Percentiles rank a stretch among this genome's conserved stretches.
These are phyloP conservation scores for Porphyridium purpureum DNA, from an alignment of 23 red algal species.

Conservation along the genomic window DNA sequence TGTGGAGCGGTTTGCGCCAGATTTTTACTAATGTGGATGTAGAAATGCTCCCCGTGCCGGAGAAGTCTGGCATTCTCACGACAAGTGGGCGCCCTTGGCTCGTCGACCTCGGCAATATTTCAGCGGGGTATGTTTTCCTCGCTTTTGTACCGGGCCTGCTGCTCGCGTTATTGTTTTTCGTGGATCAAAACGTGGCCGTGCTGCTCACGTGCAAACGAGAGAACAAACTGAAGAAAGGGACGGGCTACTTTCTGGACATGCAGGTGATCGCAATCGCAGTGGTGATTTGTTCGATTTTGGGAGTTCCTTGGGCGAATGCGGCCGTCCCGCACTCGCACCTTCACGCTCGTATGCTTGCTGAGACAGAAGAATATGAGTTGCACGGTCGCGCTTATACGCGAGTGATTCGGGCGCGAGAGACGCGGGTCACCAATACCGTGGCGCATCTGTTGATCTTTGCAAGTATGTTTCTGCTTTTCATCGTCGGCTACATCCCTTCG, in stretches of 20 bases:
- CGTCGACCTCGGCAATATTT: slow-evolving; percentile 43
- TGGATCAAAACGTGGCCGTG: slow-evolving; percentile 93
- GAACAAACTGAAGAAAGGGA: slow-evolving; percentile 81
- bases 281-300: slow-evolving; percentile 63
- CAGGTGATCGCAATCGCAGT: slow-evolving; percentile 48
- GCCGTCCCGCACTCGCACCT: slow-evolving; percentile 89
- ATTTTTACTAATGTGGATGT: slow-evolving; percentile 39
- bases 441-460: slow-evolving; percentile 54
- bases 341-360: slow-evolving; percentile 71
- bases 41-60: slow-evolving; percentile 28
- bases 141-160: slow-evolving; percentile 63
- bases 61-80: slow-evolving; percentile 46
- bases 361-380: slow-evolving; percentile 70
- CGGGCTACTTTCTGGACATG: slow-evolving; percentile 73
- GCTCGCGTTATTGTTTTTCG: slow-evolving; percentile 61
- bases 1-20: slow-evolving; percentile 41
- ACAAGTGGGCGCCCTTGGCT: slow-evolving; percentile 66
- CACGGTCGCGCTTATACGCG: slow-evolving; percentile 44
- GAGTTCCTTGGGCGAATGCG: slow-evolving; percentile 80
- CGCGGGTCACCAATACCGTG: slow-evolving; percentile 36
- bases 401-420: slow-evolving; percentile 72
- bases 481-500: slow-evolving; percentile 42
- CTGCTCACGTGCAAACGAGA: slow-evolving; percentile 70
- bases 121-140: slow-evolving; percentile 64
- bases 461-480: slow-evolving; percentile 56